Conservation (phyloP, 306 rosid species). For the Rosa multiflora region DNA sequence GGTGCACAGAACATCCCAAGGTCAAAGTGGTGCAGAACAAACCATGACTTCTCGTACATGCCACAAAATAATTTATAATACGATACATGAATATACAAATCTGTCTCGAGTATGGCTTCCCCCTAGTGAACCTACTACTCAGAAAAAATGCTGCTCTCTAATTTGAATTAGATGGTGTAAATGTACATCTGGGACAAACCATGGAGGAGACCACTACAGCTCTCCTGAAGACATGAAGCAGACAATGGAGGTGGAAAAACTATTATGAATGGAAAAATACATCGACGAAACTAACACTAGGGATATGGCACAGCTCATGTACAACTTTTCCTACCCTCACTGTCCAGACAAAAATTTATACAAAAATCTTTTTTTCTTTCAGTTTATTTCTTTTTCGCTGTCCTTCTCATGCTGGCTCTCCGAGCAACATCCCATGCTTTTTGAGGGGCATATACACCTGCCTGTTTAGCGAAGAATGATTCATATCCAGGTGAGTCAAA, state of each 20-base stretch:
- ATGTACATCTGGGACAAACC: constrained; percentile 41
- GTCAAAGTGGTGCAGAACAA: not conserved
- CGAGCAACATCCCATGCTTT: constrained; percentile 98
- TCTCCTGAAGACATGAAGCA: not conserved
- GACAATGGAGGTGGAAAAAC: not conserved
- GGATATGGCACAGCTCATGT: constrained; percentile 48
- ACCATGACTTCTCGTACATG: not conserved
- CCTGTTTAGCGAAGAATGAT: constrained; percentile 88
- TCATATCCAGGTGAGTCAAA: constrained; percentile 94
- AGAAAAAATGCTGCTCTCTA: constrained; percentile 21
- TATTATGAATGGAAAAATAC: constrained; percentile 22
- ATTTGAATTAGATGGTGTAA: constrained; percentile 28
- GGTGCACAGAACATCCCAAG: not conserved
- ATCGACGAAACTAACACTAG: constrained; percentile 18
- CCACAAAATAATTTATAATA: not conserved
- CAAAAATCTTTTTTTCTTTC: constrained; percentile 31
- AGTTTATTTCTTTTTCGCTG: constrained; percentile 44
- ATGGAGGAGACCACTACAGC: constrained; percentile 23
- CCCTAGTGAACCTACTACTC: constrained; percentile 1
- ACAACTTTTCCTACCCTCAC: constrained; percentile 50
- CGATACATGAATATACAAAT: not conserved
- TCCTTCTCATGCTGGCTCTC: constrained; percentile 83
- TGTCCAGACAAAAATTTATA: constrained; percentile 49
- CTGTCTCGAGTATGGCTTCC: not conserved
- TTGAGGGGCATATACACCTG: constrained; percentile 73